Percentiles rank a stretch among this genome's conserved stretches.
Conservation (phyloP, 73 alveolate species). For the Stentor coeruleus region DNA sequence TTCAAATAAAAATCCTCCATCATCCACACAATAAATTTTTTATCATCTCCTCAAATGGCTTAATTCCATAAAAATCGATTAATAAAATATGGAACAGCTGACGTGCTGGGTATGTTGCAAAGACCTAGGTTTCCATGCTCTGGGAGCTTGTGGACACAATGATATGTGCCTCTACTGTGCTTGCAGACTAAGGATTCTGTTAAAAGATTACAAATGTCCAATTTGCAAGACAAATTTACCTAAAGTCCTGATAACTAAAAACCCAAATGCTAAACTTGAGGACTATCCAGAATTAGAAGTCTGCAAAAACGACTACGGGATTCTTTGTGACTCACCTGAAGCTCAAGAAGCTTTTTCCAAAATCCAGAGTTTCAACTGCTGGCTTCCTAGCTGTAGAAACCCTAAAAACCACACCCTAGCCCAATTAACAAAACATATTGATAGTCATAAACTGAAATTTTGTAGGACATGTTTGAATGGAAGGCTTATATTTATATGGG, state of each 20-base stretch:
- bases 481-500: slow-evolving; percentile 20
- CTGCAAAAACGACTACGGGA: slow-evolving; percentile 24
- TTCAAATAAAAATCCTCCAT: too few species aligned
- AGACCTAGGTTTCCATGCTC: slow-evolving; percentile 24
- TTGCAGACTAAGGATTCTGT: slow-evolving; percentile 7
- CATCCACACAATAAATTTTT: too few species aligned
- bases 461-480: slow-evolving; percentile 16
- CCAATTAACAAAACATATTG: slow-evolving; percentile 17
- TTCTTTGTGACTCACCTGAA: slow-evolving; percentile 1
- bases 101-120: slow-evolving; percentile 19
- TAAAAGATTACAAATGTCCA: slow-evolving; percentile 27
- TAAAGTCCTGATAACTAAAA: slow-evolving; percentile 12
- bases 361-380: slow-evolving; percentile 19
- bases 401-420: not conserved
- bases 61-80: too few species aligned
- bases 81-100: slow-evolving; percentile 7
- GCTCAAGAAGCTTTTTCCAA: slow-evolving; percentile 1
- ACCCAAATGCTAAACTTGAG: slow-evolving; percentile 25
- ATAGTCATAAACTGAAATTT: slow-evolving; percentile 3
- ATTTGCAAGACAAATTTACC: slow-evolving; percentile 19
- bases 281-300: slow-evolving; percentile 16
- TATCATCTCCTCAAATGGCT: too few species aligned
- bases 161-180: slow-evolving; percentile 30
- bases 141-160: slow-evolving; percentile 26
- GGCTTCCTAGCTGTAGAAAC: not conserved